These are phyloP conservation scores for Chloris gayana DNA, from an alignment of 176 grass and related monocot genomes.

Conservation along the genomic window DNA sequence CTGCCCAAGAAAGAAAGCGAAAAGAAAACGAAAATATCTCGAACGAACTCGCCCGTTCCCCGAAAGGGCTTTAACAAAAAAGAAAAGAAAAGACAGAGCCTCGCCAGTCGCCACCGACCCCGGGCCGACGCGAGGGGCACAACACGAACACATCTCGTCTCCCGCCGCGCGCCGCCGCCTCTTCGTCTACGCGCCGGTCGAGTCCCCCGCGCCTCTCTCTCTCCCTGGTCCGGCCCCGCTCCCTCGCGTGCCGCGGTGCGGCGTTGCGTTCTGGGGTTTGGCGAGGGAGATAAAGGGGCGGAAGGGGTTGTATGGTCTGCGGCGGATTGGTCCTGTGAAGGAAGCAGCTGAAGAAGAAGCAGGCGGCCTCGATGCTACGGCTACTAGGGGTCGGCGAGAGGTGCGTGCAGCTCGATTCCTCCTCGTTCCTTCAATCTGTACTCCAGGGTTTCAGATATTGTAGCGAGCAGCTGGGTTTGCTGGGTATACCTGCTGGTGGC, in stretches of 20 bases:
- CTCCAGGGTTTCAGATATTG: not conserved
- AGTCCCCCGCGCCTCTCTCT: not conserved
- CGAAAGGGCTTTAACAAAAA: not conserved
- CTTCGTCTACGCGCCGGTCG: not conserved
- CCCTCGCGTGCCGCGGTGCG: not conserved
- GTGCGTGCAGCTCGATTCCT: conserved; percentile 19
- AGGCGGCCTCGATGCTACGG: conserved; percentile 49
- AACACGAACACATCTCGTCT: not conserved
- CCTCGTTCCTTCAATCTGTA: not conserved
- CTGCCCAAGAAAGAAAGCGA: conserved; percentile 39
- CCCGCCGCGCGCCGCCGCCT: conserved; percentile 1
- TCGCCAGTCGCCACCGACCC: conserved; percentile 19
- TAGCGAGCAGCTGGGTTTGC: not conserved
- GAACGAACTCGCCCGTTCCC: not conserved
- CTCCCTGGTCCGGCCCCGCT: not conserved
- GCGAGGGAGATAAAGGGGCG: not conserved
- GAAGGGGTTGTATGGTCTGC: not conserved
- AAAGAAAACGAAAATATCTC: not conserved
- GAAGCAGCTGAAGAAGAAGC: not conserved
- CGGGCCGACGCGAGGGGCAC: not conserved
- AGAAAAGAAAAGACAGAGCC: not conserved
- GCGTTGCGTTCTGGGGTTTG: conserved; percentile 28
- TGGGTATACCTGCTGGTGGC: not conserved
- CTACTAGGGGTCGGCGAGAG: conserved; percentile 57
- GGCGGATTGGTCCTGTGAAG: conserved; percentile 29